phyloP scores from a whole-genome alignment of 176 grass and related monocot species.

The Zizania latifolia region DNA sequence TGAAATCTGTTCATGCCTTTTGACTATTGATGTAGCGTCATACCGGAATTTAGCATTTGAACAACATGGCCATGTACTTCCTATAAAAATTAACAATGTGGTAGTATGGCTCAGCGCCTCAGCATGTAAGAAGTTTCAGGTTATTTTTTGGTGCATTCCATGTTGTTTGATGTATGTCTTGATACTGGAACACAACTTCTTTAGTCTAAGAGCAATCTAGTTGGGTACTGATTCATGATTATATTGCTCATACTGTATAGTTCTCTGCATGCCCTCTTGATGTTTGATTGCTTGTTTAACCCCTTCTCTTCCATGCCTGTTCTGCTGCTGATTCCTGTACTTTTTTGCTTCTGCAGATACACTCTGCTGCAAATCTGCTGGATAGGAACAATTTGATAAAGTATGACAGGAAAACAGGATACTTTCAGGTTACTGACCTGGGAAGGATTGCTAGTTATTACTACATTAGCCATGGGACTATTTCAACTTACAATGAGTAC shows the following conservation, averaged over 20 bases:
- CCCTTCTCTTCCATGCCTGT: background rate
- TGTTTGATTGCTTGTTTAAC: conserved; percentile 1
- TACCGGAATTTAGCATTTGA: background rate
- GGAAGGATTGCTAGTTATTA: conserved; percentile 96
- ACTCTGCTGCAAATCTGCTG: conserved; percentile 87
- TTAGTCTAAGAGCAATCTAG: background rate
- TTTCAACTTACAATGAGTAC: conserved; percentile 91
- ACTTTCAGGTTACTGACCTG: conserved; percentile 87
- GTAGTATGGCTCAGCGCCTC: no score
- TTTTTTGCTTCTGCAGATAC: conserved; percentile 58
- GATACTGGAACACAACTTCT: background rate
- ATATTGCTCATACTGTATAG: background rate
- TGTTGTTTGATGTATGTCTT: background rate
- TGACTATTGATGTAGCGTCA: background rate
- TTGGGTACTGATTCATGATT: background rate
- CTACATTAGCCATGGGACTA: conserved; percentile 91
- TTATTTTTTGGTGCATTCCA: background rate
- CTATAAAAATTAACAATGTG: background rate
- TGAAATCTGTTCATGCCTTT: background rate
- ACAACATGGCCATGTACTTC: background rate
- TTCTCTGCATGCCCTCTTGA: background rate
- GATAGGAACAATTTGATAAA: conserved; percentile 94
- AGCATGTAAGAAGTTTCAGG: background rate
- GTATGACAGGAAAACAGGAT: conserved; percentile 94
- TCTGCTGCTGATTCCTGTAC: background rate